These are phyloP conservation scores for Mortierella sp. DNA, from an alignment of 371 early-diverging fungal species.

Conservation along the genomic window DNA sequence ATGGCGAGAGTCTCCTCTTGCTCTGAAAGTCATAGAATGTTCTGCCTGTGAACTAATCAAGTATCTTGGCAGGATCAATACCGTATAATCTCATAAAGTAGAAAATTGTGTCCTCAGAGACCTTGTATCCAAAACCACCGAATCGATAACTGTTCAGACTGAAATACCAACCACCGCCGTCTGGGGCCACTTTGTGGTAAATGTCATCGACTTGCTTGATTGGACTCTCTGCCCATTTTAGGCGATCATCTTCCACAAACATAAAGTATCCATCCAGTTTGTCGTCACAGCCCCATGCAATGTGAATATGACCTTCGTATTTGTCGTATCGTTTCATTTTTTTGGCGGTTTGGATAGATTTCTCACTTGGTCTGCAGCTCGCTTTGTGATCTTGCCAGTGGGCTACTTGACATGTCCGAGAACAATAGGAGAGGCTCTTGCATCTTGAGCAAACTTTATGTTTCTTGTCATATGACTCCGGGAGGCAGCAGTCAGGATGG, in stretches of 20 bases:
- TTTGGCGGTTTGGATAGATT: no score
- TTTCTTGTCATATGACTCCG: no score
- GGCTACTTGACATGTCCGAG: no score
- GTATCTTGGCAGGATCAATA: conserved; percentile 28
- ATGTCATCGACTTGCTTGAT: conserved; percentile 13
- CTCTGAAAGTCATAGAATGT: no score
- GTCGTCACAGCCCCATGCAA: conserved; percentile 45
- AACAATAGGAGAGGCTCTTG: no score
- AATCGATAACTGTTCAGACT: conserved; percentile 13
- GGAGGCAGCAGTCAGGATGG: no score
- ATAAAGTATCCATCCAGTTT: conserved; percentile 23
- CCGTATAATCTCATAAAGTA: conserved; percentile 37
- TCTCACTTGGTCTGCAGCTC: no score
- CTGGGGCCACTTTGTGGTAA: not conserved
- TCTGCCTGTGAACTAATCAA: no score
- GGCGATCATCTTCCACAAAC: conserved; percentile 17
- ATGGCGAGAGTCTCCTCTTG: no score
- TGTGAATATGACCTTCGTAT: not conserved
- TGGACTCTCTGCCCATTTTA: conserved; percentile 6
- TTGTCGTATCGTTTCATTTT: conserved; percentile 34
- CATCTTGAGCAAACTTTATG: no score
- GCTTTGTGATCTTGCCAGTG: no score
- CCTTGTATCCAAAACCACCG: conserved; percentile 24
- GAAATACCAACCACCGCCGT: conserved; percentile 24
- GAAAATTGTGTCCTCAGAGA: conserved; percentile 36